Conservation (phyloP, 352 stramenopile genomes). For the Phytophthora sojae region DNA sequence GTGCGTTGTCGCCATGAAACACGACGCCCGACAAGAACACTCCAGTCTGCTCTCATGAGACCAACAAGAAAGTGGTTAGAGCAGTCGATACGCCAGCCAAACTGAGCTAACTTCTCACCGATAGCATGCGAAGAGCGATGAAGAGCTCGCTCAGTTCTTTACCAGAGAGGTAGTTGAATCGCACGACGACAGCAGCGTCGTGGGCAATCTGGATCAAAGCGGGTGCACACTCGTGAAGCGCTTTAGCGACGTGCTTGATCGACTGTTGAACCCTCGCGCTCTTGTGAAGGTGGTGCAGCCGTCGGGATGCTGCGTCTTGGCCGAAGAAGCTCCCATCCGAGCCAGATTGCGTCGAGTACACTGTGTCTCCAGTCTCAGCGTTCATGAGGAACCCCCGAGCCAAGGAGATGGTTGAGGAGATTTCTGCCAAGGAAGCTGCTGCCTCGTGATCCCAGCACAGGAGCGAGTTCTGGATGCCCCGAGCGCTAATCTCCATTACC, state of each 20-base stretch:
- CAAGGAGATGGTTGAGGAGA: constrained; percentile 17
- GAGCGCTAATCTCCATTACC: constrained; percentile 41
- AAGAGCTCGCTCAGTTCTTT: constrained; percentile 21
- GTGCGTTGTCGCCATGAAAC: constrained; percentile 29
- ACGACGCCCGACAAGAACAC: constrained; percentile 29
- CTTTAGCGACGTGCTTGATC: constrained; percentile 31
- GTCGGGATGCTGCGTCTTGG: constrained; percentile 10
- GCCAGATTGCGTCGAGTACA: constrained; percentile 30
- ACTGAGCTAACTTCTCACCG: constrained; percentile 29
- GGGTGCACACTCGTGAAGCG: constrained; percentile 38
- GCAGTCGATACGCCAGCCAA: neutral
- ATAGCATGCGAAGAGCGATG: constrained; percentile 50
- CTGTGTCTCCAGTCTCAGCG: constrained; percentile 33
- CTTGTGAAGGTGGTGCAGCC: constrained; percentile 21
- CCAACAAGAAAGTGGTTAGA: constrained; percentile 2
- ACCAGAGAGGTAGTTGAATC: constrained; percentile 18
- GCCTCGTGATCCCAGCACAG: constrained; percentile 18
- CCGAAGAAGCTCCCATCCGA: constrained; percentile 15
- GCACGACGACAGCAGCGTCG: constrained; percentile 24
- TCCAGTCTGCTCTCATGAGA: constrained; percentile 14
- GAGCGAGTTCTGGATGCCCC: constrained; percentile 25
- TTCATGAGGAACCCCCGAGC: constrained; percentile 49
- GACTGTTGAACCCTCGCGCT: constrained; percentile 34
- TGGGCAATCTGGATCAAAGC: constrained; percentile 25
- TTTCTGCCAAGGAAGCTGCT: constrained; percentile 15